Conservation (phyloP, 371 early-diverging fungal species). For the Batrachochytrium dendrobatidis region DNA sequence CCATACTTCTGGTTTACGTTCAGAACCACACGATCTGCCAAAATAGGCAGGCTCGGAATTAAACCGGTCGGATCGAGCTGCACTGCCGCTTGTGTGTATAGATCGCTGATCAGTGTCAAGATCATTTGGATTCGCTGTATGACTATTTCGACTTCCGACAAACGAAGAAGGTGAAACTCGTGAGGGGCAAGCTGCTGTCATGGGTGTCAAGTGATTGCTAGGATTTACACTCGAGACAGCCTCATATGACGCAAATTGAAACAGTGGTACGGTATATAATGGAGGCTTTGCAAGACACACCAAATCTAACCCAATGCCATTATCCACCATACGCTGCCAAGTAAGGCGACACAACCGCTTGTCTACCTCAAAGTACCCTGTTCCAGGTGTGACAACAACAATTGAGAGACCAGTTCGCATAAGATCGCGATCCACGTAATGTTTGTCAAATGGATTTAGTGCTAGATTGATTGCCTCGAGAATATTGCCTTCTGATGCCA, state of each 20-base stretch:
- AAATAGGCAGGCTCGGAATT: background rate
- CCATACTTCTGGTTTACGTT: slow-evolving; percentile 20
- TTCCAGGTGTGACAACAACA: slow-evolving; percentile 83
- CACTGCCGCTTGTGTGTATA: background rate
- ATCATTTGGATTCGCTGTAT: too few relatives aligned
- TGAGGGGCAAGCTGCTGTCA: too few relatives aligned
- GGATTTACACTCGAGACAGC: too few relatives aligned
- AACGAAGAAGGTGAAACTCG: too few relatives aligned
- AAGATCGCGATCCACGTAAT: slow-evolving; percentile 88
- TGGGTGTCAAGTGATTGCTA: too few relatives aligned
- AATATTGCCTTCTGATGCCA: slow-evolving; percentile 84
- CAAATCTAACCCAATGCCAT: slow-evolving; percentile 87
- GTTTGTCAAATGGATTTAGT: slow-evolving; percentile 86
- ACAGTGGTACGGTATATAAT: slow-evolving; percentile 81
- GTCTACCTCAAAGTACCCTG: slow-evolving; percentile 80
- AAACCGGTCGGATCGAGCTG: background rate
- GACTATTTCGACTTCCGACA: too few relatives aligned
- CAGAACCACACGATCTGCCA: slow-evolving; percentile 4
- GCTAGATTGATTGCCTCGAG: slow-evolving; percentile 93
- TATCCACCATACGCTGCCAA: slow-evolving; percentile 89
- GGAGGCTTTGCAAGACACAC: slow-evolving; percentile 85
- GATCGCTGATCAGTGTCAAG: slow-evolving; percentile 1
- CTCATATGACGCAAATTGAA: slow-evolving; percentile 40
- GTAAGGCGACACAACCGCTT: slow-evolving; percentile 79
- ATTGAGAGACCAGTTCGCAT: slow-evolving; percentile 86